These are phyloP conservation scores for Leccinum boreale DNA, from an alignment of 768 basidiomycete species.

Conservation along the genomic window DNA sequence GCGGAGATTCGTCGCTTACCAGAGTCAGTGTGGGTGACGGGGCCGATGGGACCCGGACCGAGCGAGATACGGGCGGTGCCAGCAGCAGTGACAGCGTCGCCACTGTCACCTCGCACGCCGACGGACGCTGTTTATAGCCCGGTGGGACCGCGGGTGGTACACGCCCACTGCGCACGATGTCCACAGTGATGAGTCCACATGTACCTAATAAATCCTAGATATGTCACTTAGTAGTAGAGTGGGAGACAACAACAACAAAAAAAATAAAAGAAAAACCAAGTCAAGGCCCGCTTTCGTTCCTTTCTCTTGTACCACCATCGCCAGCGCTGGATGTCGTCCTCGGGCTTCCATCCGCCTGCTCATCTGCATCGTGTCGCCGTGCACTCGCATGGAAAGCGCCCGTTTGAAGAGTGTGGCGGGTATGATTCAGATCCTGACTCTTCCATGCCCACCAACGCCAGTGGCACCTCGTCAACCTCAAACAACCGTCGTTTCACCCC, in stretches of 20 bases:
- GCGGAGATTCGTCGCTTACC: background rate
- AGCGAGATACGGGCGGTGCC: slow-evolving; percentile 1
- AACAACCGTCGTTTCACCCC: slow-evolving; percentile 12
- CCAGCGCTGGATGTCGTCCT: slow-evolving; percentile 21
- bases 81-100: background rate
- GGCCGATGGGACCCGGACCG: background rate
- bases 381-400: slow-evolving; percentile 30
- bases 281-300: background rate
- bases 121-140: slow-evolving; percentile 6
- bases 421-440: slow-evolving; percentile 31
- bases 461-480: slow-evolving; percentile 27
- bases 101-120: slow-evolving; percentile 5
- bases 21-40: background rate
- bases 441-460: slow-evolving; percentile 24
- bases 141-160: background rate
- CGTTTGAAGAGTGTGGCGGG: slow-evolving; percentile 32
- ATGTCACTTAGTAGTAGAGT: no score
- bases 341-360: slow-evolving; percentile 20
- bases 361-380: slow-evolving; percentile 25
- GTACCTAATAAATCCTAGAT: background rate
- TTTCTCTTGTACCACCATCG: slow-evolving; percentile 20
- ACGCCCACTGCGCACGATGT: slow-evolving; percentile 4
- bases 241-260: background rate
- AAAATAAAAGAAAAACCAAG: slow-evolving; percentile 1
- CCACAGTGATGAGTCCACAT: slow-evolving; percentile 12